Conservation (phyloP, 371 early-diverging fungal species). For the Mortierella sp. region DNA sequence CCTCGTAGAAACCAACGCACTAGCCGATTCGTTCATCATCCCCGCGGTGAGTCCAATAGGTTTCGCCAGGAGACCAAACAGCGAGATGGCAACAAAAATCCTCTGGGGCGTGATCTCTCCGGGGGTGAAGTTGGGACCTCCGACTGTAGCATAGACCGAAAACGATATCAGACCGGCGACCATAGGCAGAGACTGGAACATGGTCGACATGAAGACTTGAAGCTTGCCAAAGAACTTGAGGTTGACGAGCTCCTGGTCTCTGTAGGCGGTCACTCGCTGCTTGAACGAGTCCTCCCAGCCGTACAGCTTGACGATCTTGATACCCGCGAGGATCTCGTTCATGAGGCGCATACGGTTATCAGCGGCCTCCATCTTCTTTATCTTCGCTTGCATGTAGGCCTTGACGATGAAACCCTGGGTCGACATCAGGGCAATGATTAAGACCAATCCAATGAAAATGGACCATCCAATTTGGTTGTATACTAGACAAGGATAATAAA, state of each 20-base stretch:
- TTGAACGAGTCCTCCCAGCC: slow-evolving; percentile 59
- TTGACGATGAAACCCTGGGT: slow-evolving; percentile 64
- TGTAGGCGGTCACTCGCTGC: slow-evolving; percentile 41
- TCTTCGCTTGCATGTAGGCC: slow-evolving; percentile 37
- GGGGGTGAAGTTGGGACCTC: slow-evolving; percentile 28
- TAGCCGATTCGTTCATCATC: slow-evolving; percentile 28
- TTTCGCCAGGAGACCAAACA: slow-evolving; percentile 39
- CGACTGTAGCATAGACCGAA: slow-evolving; percentile 45
- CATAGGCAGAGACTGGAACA: slow-evolving; percentile 70
- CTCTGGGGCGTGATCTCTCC: slow-evolving; percentile 44
- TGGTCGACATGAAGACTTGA: slow-evolving; percentile 60
- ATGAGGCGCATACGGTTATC: slow-evolving; percentile 47
- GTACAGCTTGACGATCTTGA: slow-evolving; percentile 66
- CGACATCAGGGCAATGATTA: slow-evolving; percentile 65
- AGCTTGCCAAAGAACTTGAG: slow-evolving; percentile 36
- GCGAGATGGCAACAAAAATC: slow-evolving; percentile 45
- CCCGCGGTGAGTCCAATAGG: slow-evolving; percentile 49
- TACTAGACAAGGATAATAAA: slow-evolving; percentile 25
- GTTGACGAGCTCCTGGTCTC: slow-evolving; percentile 38
- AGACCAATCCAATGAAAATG: slow-evolving; percentile 65
- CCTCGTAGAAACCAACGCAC: slow-evolving; percentile 33
- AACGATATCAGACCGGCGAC: slow-evolving; percentile 45
- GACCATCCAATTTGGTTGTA: slow-evolving; percentile 67
- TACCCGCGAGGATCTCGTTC: slow-evolving; percentile 61
- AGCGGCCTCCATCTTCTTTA: slow-evolving; percentile 37